Percentiles rank a stretch among this genome's conserved stretches.
phyloP scores from a whole-genome alignment of 306 rosid genomes.

The Malus sylvestris region DNA sequence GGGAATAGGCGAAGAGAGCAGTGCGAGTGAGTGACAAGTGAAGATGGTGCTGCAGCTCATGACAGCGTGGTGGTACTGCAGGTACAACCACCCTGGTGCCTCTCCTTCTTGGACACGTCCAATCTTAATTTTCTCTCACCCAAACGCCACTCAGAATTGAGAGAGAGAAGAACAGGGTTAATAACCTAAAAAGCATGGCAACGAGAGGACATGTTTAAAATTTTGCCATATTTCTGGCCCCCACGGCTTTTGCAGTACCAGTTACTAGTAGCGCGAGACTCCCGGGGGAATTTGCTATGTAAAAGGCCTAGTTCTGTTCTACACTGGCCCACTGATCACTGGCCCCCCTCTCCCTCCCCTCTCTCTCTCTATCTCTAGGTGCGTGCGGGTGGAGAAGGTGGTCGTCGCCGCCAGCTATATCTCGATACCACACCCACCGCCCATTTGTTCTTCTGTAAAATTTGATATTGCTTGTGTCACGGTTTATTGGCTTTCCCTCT shows the following conservation, averaged over 20 bases:
- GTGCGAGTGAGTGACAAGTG: conserved; percentile 25
- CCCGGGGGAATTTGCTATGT: conserved; percentile 38
- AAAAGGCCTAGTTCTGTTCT: not conserved
- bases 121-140: conserved; percentile 18
- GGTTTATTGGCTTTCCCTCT: not conserved
- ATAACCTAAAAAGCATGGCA: not conserved
- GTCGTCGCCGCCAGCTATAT: conserved; percentile 30
- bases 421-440: not conserved
- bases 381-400: not conserved
- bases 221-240: not conserved
- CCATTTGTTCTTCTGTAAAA: not conserved
- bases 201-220: not conserved
- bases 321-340: not conserved
- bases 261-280: conserved; percentile 45
- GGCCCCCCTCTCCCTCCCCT: not conserved
- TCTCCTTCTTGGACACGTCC: conserved; percentile 38
- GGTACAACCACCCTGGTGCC: not conserved
- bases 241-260: not conserved
- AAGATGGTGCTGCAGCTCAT: not conserved
- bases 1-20: conserved; percentile 40
- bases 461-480: not conserved
- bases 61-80: not conserved
- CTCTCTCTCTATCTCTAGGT: not conserved
- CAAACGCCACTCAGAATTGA: not conserved
- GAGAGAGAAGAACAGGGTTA: not conserved